phyloP scores from a whole-genome alignment of 495 filamentous ascomycete species.

The Podospora bellae-mahoneyi region DNA sequence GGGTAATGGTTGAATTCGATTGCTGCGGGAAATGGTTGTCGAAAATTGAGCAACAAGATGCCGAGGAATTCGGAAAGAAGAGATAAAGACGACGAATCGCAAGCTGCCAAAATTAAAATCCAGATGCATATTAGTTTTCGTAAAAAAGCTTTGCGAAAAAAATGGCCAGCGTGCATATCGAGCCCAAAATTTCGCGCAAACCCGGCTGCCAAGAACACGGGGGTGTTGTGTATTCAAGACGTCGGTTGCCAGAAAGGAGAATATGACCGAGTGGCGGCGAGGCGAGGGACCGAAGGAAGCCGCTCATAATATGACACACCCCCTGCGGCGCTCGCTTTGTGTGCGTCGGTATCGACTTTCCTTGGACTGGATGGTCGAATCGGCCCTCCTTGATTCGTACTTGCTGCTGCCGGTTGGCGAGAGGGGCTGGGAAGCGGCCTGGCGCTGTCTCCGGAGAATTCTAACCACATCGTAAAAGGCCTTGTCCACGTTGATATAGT shows the following conservation, averaged over 20 bases:
- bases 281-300: neutral
- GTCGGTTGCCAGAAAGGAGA: neutral
- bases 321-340: constrained; percentile 23
- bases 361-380: constrained; percentile 20
- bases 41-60: constrained; percentile 27
- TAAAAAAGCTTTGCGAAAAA: constrained; percentile 6
- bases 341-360: constrained; percentile 31
- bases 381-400: constrained; percentile 27
- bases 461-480: constrained; percentile 98
- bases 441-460: constrained; percentile 77
- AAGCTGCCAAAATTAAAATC: constrained; percentile 10
- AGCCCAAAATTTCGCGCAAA: constrained; percentile 5
- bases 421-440: constrained; percentile 45
- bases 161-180: constrained; percentile 17
- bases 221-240: constrained; percentile 4
- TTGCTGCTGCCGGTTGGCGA: constrained; percentile 35
- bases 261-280: neutral
- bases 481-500: constrained; percentile 98
- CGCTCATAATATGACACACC: constrained; percentile 40
- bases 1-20: constrained; percentile 24
- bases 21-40: constrained; percentile 18
- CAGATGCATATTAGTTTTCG: constrained; percentile 9
- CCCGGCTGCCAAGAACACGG: constrained; percentile 4
- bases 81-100: constrained; percentile 11
- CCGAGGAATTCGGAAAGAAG: constrained; percentile 6